A percentile compares a stretch with the other conserved stretches of the same genome.
Conservation (phyloP, 768 basidiomycete genomes). For the Lentinus brumalis region DNA sequence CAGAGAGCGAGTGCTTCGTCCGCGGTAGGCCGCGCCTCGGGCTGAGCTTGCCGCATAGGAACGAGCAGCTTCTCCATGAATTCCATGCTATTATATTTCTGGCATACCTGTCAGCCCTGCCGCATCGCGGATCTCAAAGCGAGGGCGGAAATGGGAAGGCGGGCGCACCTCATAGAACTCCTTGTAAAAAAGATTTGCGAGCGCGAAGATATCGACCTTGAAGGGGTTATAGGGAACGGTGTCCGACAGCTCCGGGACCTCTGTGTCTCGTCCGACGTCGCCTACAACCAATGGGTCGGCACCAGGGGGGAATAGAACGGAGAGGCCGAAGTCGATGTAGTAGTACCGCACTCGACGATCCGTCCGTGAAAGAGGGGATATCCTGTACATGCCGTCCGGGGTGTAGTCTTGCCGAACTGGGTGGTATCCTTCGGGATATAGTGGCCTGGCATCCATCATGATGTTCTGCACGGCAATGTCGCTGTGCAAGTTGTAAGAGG, state of each 20-base stretch:
- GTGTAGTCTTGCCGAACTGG: slow-evolving; percentile 30
- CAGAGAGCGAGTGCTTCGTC: background rate
- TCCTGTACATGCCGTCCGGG: slow-evolving; percentile 33
- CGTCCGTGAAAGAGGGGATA: slow-evolving; percentile 33
- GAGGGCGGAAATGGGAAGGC: background rate
- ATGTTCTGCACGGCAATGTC: slow-evolving; percentile 23
- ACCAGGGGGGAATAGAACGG: slow-evolving; percentile 19
- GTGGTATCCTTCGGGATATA: slow-evolving; percentile 23
- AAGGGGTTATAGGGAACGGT: slow-evolving; percentile 25
- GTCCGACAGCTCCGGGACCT: slow-evolving; percentile 25
- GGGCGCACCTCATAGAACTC: slow-evolving; percentile 20
- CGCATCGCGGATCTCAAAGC: background rate
- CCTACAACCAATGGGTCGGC: slow-evolving; percentile 14
- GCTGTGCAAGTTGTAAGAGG: slow-evolving; percentile 1
- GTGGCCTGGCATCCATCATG: slow-evolving; percentile 24
- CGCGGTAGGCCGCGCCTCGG: slow-evolving; percentile 1
- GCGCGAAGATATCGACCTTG: slow-evolving; percentile 25
- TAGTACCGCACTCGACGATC: slow-evolving; percentile 36
- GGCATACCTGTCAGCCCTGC: background rate
- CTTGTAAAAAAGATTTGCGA: slow-evolving; percentile 24
- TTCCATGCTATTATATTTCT: slow-evolving; percentile 16
- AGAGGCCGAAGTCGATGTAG: slow-evolving; percentile 26
- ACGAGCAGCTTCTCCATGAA: slow-evolving; percentile 14
- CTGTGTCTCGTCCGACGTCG: slow-evolving; percentile 20
- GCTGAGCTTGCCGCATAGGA: slow-evolving; percentile 8